These are phyloP conservation scores for Plantago coronopus DNA, from an alignment of 305 asterid genomes.

Conservation along the genomic window DNA sequence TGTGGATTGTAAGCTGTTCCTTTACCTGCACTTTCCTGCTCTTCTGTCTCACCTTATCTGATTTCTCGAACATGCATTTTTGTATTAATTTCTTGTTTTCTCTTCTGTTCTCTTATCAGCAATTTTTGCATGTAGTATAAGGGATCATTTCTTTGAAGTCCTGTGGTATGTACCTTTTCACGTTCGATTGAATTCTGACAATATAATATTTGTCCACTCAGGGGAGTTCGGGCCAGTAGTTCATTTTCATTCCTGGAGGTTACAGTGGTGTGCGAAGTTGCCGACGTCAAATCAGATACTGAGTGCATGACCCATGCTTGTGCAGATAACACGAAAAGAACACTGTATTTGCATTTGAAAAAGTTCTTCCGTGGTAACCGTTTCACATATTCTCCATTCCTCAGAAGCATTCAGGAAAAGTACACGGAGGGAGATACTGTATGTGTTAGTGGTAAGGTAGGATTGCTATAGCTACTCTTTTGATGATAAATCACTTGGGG, in stretches of 20 bases:
- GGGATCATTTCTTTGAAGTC: slow-evolving; percentile 3
- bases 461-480: slow-evolving; percentile 20
- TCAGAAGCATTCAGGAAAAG: slow-evolving; percentile 74
- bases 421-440: slow-evolving; percentile 76
- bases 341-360: slow-evolving; percentile 76
- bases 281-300: slow-evolving; percentile 35
- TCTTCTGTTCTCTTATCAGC: background rate
- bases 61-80: background rate
- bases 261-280: slow-evolving; percentile 77
- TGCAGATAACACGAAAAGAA: slow-evolving; percentile 40
- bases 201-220: slow-evolving; percentile 25
- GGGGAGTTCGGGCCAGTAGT: slow-evolving; percentile 78
- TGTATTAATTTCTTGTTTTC: background rate
- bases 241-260: slow-evolving; percentile 87
- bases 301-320: slow-evolving; percentile 36
- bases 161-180: background rate
- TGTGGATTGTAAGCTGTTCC: no score
- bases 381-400: slow-evolving; percentile 73
- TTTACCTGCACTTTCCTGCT: no score
- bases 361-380: slow-evolving; percentile 91
- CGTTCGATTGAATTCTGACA: slow-evolving; percentile 12
- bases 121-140: background rate
- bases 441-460: slow-evolving; percentile 96
- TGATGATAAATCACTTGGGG: no score
- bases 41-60: no score